Conservation (phyloP, 2,329 filamentous ascomycete species). For the Dactylellina leptospora region DNA sequence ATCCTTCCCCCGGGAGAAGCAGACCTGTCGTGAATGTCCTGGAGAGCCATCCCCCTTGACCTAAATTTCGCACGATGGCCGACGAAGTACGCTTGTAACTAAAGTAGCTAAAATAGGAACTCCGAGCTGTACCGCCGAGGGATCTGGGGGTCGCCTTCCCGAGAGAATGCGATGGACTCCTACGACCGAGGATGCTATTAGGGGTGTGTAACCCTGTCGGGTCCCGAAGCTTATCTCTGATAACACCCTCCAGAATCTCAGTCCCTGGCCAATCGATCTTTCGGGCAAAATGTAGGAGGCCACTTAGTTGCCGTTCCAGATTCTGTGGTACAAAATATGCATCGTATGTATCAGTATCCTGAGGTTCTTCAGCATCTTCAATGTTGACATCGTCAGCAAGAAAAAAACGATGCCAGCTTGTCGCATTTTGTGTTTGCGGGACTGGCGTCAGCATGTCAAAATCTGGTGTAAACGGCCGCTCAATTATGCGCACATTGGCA, state of each 20-base stretch:
- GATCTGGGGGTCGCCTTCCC: conserved; percentile 57
- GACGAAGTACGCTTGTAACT: conserved; percentile 44
- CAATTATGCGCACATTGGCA: conserved; percentile 72
- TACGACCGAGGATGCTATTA: conserved; percentile 55
- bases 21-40: conserved; percentile 74
- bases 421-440: conserved; percentile 56
- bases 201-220: conserved; percentile 55
- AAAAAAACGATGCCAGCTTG: conserved; percentile 43
- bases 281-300: conserved; percentile 71
- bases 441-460: conserved; percentile 56
- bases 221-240: conserved; percentile 62
- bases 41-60: conserved; percentile 73
- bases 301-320: conserved; percentile 69
- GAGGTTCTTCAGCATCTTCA: conserved; percentile 35
- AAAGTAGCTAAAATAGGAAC: conserved; percentile 55
- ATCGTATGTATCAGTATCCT: conserved; percentile 53
- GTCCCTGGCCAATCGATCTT: conserved; percentile 72
- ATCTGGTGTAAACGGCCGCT: conserved; percentile 57
- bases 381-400: conserved; percentile 56
- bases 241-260: conserved; percentile 64
- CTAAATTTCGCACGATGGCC: conserved; percentile 63
- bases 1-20: conserved; percentile 71
- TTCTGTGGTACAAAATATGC: conserved; percentile 63
- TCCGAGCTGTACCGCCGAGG: conserved; percentile 60
- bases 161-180: conserved; percentile 57